A percentile compares a stretch with the other conserved stretches of the same genome.
phyloP scores from a whole-genome alignment of 106 monocot species.

The Gastrodia elata region DNA sequence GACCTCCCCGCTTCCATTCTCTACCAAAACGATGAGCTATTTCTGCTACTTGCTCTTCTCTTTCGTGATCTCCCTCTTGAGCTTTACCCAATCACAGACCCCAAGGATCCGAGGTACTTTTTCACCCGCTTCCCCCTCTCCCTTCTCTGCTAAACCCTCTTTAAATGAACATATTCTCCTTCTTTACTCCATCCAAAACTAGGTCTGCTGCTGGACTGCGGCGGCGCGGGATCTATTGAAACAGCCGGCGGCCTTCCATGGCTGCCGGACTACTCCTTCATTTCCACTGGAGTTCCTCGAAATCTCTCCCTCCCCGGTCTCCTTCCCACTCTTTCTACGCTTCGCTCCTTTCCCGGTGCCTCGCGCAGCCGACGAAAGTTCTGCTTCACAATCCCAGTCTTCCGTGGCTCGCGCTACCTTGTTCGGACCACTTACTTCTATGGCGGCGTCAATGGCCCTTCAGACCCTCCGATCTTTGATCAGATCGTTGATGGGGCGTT shows the following conservation, averaged over 20 bases:
- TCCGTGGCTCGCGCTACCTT: constrained; percentile 47
- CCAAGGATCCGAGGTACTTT: constrained; percentile 3
- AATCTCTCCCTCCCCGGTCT: constrained; percentile 38
- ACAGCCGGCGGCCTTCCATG: constrained; percentile 24
- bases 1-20: not conserved
- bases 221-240: constrained; percentile 10
- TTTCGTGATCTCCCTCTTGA: not conserved
- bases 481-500: constrained; percentile 68
- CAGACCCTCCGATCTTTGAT: constrained; percentile 71
- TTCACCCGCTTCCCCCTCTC: not conserved
- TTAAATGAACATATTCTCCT: not conserved
- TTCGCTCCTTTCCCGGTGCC: constrained; percentile 56
- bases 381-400: constrained; percentile 61
- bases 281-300: constrained; percentile 22
- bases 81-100: not conserved
- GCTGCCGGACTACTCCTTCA: constrained; percentile 43
- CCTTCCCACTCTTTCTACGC: constrained; percentile 46
- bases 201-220: constrained; percentile 55
- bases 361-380: constrained; percentile 33
- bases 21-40: not conserved
- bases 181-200: not conserved
- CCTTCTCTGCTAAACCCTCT: not conserved
- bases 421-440: constrained; percentile 79
- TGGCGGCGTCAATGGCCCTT: constrained; percentile 20
- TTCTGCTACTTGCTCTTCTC: constrained; percentile 1